Conservation (phyloP, 371 early-diverging fungal species). For the Lichtheimia ornata region DNA sequence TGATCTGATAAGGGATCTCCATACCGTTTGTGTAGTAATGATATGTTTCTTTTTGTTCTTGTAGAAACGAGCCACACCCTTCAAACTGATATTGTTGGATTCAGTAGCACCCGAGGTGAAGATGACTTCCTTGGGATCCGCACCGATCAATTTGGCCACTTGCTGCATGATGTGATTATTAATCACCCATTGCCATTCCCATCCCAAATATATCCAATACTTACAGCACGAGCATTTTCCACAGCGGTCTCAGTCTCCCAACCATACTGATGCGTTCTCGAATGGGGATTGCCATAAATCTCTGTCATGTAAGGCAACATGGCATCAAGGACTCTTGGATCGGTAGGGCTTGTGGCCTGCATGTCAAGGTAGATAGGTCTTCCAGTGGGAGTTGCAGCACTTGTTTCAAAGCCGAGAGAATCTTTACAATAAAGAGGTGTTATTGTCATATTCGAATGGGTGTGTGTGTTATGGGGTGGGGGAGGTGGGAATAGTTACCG, state of each 20-base stretch:
- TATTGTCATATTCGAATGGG: too few species aligned
- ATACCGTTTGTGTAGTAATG: slow-evolving; percentile 95
- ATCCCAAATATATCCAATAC: slow-evolving; percentile 7
- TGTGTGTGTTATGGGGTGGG: too few species aligned
- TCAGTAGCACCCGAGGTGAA: slow-evolving; percentile 99
- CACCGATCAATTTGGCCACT: slow-evolving; percentile 91
- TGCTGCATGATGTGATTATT: slow-evolving; percentile 53
- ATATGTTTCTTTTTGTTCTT: slow-evolving; percentile 95
- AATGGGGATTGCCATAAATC: slow-evolving; percentile 98
- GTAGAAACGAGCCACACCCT: slow-evolving; percentile 97
- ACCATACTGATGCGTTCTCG: slow-evolving; percentile 97
- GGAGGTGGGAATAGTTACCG: neutral
- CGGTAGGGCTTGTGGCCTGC: slow-evolving; percentile 98
- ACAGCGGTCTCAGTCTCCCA: slow-evolving; percentile 98
- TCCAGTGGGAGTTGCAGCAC: slow-evolving; percentile 29
- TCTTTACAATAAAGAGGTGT: slow-evolving; percentile 26
- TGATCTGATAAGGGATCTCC: slow-evolving; percentile 9
- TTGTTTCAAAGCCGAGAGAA: slow-evolving; percentile 59
- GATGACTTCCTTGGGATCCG: slow-evolving; percentile 98
- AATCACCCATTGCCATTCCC: slow-evolving; percentile 13
- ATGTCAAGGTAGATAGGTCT: slow-evolving; percentile 94
- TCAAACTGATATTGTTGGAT: slow-evolving; percentile 95
- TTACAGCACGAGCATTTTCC: slow-evolving; percentile 87
- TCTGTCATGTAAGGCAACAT: slow-evolving; percentile 98
- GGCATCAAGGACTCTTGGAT: slow-evolving; percentile 96